phyloP scores from a whole-genome alignment of 2,329 filamentous ascomycete genomes.

The Sporothrix humicola region DNA sequence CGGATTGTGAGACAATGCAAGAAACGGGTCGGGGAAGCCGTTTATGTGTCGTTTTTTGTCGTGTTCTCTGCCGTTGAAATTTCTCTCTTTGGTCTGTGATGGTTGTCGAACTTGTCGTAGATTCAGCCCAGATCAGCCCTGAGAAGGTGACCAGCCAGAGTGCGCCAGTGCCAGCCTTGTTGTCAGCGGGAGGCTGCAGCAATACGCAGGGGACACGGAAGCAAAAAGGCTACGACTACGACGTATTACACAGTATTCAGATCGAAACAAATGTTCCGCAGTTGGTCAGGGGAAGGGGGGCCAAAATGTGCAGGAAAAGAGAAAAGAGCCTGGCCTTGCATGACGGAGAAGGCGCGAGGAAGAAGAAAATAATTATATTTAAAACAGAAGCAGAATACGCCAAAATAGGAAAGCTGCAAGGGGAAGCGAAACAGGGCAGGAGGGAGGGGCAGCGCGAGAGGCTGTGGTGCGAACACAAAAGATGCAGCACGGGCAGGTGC shows the following conservation, averaged over 20 bases:
- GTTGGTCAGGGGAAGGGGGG: not conserved
- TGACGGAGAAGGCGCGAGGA: not conserved
- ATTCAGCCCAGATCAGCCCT: not conserved
- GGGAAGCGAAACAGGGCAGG: slow-evolving; percentile 12
- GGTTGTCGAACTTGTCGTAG: no score
- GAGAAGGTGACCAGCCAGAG: not conserved
- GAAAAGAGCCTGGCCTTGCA: not conserved
- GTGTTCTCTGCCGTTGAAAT: not conserved
- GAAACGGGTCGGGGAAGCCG: slow-evolving; percentile 8
- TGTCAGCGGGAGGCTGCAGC: slow-evolving; percentile 2
- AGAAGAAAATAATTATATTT: not conserved
- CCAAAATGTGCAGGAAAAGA: not conserved
- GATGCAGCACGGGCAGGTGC: slow-evolving; percentile 17
- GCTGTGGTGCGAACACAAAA: not conserved
- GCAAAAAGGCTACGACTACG: not conserved
- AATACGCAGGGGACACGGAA: not conserved
- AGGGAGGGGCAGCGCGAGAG: not conserved
- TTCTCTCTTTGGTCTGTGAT: not conserved
- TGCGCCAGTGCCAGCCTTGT: not conserved
- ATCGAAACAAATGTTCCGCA: no score
- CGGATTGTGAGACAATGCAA: not conserved
- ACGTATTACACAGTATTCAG: no score
- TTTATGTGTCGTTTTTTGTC: not conserved
- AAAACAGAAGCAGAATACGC: not conserved
- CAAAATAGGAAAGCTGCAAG: slow-evolving; percentile 23